phyloP scores from a whole-genome alignment of 192 early-diverging fungal genomes.

The Backusella liffmaniae region DNA sequence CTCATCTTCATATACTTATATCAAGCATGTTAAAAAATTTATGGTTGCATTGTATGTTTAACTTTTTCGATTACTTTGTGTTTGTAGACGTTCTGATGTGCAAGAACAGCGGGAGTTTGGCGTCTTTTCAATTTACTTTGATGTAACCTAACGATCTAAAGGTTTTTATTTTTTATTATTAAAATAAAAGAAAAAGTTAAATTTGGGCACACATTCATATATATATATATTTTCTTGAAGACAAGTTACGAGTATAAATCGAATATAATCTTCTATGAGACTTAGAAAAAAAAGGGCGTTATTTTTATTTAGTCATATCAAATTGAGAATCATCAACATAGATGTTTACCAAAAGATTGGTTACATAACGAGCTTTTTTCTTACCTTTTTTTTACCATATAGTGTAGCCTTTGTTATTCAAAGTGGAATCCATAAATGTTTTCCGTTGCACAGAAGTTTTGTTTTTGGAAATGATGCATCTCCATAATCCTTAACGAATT shows the following conservation, averaged over 20 bases:
- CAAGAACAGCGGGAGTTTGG: not conserved
- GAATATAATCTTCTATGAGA: not conserved
- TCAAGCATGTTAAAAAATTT: not conserved
- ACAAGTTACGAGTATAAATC: not conserved
- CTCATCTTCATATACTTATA: not conserved
- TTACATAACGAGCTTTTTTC: not conserved
- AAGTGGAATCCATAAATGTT: not conserved
- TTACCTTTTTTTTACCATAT: not conserved
- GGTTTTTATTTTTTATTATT: not conserved
- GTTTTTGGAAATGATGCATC: not conserved
- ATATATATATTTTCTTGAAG: too few species aligned
- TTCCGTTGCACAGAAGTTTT: not conserved
- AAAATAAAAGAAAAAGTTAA: not conserved
- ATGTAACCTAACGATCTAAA: not conserved
- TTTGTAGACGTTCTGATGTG: not conserved
- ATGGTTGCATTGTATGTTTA: not conserved
- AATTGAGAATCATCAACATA: not conserved
- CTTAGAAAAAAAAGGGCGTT: not conserved
- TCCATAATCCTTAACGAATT: not conserved
- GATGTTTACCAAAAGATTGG: not conserved
- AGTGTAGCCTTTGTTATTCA: not conserved
- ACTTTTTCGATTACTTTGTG: not conserved
- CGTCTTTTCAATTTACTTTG: not conserved
- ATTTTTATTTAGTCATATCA: not conserved
- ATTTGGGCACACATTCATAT: not conserved